Evolutionary conservation across 2,329 filamentous ascomycete genomes (phyloP).

Genomic region (Trichoderma oligosporum): DNA sequence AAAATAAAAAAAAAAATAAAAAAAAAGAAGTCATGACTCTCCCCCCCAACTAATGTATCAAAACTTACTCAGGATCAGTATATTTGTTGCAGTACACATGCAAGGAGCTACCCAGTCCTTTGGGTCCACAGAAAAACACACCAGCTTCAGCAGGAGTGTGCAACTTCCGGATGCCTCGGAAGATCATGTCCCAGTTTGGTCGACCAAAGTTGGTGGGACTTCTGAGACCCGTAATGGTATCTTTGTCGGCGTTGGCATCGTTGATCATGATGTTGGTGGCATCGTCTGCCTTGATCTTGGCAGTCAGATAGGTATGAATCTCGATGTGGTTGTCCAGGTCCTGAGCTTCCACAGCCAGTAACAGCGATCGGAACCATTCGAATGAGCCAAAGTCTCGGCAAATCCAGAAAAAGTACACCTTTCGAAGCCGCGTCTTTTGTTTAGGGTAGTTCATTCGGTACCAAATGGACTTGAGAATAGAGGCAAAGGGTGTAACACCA

Average conservation of each 20-base stretch:
- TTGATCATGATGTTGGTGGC: conserved; percentile 93
- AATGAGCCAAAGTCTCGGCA: conserved; percentile 84
- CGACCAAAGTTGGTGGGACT: conserved; percentile 82
- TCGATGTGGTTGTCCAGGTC: conserved; percentile 81
- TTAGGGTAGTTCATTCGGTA: conserved; percentile 88
- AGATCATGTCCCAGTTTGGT: conserved; percentile 89
- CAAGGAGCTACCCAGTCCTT: conserved; percentile 69
- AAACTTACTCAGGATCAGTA: conserved; percentile 68
- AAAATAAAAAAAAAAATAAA: not conserved
- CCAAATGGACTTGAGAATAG: conserved; percentile 88
- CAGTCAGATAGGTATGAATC: conserved; percentile 84
- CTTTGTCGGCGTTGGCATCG: conserved; percentile 77
- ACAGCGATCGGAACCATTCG: conserved; percentile 82
- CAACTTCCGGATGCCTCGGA: conserved; percentile 76
- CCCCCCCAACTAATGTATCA: too few species aligned
- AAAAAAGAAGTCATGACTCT: not conserved
- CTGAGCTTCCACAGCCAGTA: conserved; percentile 81
- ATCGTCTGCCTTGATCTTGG: conserved; percentile 80
- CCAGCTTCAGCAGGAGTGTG: conserved; percentile 69
- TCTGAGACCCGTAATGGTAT: conserved; percentile 77
- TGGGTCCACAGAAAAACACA: conserved; percentile 84
- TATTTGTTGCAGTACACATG: conserved; percentile 88
- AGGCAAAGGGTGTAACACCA: conserved; percentile 81
- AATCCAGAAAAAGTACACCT: conserved; percentile 93
- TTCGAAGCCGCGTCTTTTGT: conserved; percentile 72